Evolutionary conservation across 2,329 filamentous ascomycete genomes (phyloP).

Genomic region (Pyrenochaeta sp.): DNA sequence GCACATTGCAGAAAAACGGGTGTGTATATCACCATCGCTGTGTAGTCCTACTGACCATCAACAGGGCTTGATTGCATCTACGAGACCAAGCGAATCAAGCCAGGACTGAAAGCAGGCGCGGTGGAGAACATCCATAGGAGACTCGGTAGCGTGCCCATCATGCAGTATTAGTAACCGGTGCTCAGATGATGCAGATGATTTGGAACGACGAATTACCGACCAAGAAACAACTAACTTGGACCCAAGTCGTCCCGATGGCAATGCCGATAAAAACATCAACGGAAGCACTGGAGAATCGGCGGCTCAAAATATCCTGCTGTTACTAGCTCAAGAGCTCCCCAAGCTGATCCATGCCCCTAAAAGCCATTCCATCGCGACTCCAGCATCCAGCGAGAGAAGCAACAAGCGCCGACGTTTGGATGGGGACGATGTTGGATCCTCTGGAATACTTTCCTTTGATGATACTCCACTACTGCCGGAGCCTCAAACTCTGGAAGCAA

Average conservation of each 20-base stretch:
- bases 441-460: neutral
- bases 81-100: constrained; percentile 23
- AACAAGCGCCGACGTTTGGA: constrained; percentile 19
- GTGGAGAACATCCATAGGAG: constrained; percentile 26
- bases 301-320: constrained; percentile 14
- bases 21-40: neutral
- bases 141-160: constrained; percentile 10
- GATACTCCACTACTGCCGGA: constrained; percentile 1
- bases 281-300: neutral
- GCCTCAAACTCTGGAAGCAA: constrained; percentile 5
- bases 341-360: constrained; percentile 11
- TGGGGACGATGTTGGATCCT: neutral
- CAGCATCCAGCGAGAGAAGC: constrained; percentile 2
- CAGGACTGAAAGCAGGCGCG: constrained; percentile 27
- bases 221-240: neutral
- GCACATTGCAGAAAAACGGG: constrained; percentile 27
- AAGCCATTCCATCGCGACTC: neutral
- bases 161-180: neutral
- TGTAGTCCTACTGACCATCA: neutral
- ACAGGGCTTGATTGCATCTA: constrained; percentile 25
- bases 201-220: constrained; percentile 16
- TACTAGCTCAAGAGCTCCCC: constrained; percentile 25
- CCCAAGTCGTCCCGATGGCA: neutral
- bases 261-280: neutral
- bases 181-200: constrained; percentile 11